Evolutionary conservation across 805 yeast genomes (phyloP).

Genomic region (Sugiyamaella chiloensis): DNA sequence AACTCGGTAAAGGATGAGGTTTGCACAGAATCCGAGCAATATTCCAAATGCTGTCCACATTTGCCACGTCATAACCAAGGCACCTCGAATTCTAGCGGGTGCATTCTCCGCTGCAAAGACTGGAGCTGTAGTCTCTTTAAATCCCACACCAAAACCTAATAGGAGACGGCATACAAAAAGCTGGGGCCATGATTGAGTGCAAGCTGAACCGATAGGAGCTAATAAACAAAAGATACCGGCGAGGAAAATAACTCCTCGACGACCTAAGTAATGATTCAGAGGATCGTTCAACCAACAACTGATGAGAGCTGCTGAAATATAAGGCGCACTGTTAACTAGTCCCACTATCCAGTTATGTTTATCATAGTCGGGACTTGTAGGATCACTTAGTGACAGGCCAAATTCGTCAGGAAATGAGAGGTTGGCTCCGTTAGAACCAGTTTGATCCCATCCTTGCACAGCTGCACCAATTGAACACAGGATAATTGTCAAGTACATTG

Average conservation of each 20-base stretch:
- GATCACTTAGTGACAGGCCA: slow-evolving; percentile 36
- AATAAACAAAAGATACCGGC: slow-evolving; percentile 53
- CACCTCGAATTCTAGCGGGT: slow-evolving; percentile 56
- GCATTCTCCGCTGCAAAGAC: slow-evolving; percentile 61
- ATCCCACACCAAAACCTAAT: slow-evolving; percentile 62
- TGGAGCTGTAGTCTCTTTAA: slow-evolving; percentile 63
- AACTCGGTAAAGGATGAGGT: slow-evolving; percentile 50
- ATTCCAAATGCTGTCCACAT: slow-evolving; percentile 69
- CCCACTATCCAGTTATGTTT: slow-evolving; percentile 54
- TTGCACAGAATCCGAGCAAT: slow-evolving; percentile 58
- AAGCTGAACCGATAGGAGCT: slow-evolving; percentile 55
- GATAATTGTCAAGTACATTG: slow-evolving; percentile 47
- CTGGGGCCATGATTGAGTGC: slow-evolving; percentile 56
- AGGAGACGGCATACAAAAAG: slow-evolving; percentile 55
- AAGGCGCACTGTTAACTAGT: slow-evolving; percentile 60
- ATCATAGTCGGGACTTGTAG: slow-evolving; percentile 36
- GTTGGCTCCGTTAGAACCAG: slow-evolving; percentile 65
- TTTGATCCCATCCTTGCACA: slow-evolving; percentile 71
- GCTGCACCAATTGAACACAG: slow-evolving; percentile 63
- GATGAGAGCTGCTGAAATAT: slow-evolving; percentile 51
- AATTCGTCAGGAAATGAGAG: slow-evolving; percentile 35
- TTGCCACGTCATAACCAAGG: slow-evolving; percentile 67
- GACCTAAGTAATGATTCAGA: slow-evolving; percentile 49
- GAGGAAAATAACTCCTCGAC: slow-evolving; percentile 56
- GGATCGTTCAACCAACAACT: slow-evolving; percentile 56